These are phyloP conservation scores for Crithidia brevicula DNA, from an alignment of 208 protist species.

Conservation along the genomic window DNA sequence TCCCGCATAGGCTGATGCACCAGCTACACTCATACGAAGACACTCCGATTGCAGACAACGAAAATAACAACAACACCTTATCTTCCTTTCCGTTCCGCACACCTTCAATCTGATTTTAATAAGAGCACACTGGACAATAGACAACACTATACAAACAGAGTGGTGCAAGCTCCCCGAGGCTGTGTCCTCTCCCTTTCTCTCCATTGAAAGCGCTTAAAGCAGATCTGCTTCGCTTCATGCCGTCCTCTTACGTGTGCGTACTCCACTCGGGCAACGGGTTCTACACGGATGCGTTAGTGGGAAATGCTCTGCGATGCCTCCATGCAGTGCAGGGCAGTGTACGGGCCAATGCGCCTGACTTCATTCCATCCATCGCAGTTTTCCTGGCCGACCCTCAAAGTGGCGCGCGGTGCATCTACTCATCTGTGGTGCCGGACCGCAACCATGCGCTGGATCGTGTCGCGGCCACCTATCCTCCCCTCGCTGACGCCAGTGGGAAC, in stretches of 20 bases:
- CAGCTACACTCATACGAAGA: too few species aligned
- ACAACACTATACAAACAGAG: too few species aligned
- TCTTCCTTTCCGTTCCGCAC: too few species aligned
- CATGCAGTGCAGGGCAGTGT: slow-evolving; percentile 58
- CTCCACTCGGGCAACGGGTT: slow-evolving; percentile 58
- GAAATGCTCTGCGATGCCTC: slow-evolving; percentile 49
- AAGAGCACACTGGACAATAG: too few species aligned
- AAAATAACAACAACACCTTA: too few species aligned
- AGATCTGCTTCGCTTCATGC: slow-evolving; percentile 5
- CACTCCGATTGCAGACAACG: too few species aligned
- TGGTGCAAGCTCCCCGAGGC: too few species aligned
- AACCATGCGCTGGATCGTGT: slow-evolving; percentile 47
- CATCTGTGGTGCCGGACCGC: slow-evolving; percentile 47
- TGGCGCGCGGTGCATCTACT: slow-evolving; percentile 67
- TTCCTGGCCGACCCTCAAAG: slow-evolving; percentile 62
- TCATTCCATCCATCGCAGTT: slow-evolving; percentile 64
- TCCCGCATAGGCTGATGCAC: too few species aligned
- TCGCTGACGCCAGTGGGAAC: slow-evolving; percentile 15
- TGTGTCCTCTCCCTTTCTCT: background rate
- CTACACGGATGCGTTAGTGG: slow-evolving; percentile 52
- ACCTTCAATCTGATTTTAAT: too few species aligned
- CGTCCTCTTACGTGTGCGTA: slow-evolving; percentile 47
- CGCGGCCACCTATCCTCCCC: slow-evolving; percentile 19
- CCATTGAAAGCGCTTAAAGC: background rate
- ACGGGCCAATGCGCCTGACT: slow-evolving; percentile 49